A percentile compares a stretch with the other conserved stretches of the same genome.
phyloP scores from a whole-genome alignment of 192 early-diverging fungal genomes.

The Powellomyces hirtus region DNA sequence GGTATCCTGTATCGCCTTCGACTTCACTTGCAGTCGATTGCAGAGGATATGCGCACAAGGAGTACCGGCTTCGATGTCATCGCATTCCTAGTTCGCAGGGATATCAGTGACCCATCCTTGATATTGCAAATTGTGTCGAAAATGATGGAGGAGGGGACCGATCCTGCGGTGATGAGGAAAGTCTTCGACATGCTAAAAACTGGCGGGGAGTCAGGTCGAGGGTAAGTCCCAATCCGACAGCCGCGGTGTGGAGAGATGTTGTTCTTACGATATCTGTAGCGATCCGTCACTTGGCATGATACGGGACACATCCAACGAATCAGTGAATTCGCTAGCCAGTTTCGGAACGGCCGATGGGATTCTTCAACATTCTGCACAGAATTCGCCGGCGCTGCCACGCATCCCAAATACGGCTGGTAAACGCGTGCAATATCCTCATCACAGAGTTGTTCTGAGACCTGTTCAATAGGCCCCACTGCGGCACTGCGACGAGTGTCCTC shows the following conservation, averaged over 20 bases:
- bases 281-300: background rate
- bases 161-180: background rate
- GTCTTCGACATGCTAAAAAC: conserved; percentile 1
- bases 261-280: background rate
- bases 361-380: background rate
- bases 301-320: background rate
- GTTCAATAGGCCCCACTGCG: background rate
- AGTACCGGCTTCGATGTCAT: background rate
- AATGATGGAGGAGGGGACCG: conserved; percentile 1
- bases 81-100: conserved; percentile 8
- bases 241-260: background rate
- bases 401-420: too few species aligned
- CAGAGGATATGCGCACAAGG: background rate
- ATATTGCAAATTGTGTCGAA: background rate
- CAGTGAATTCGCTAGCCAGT: background rate
- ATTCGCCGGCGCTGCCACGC: too few species aligned
- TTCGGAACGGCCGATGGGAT: background rate
- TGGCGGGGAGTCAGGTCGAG: background rate
- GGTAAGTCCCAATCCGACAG: background rate
- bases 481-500: background rate
- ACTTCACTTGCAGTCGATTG: conserved; percentile 8
- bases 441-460: too few species aligned
- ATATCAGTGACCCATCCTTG: background rate
- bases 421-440: too few species aligned
- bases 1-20: background rate